phyloP scores from a whole-genome alignment of 345 rosid species.

The Alliaria petiolata region DNA sequence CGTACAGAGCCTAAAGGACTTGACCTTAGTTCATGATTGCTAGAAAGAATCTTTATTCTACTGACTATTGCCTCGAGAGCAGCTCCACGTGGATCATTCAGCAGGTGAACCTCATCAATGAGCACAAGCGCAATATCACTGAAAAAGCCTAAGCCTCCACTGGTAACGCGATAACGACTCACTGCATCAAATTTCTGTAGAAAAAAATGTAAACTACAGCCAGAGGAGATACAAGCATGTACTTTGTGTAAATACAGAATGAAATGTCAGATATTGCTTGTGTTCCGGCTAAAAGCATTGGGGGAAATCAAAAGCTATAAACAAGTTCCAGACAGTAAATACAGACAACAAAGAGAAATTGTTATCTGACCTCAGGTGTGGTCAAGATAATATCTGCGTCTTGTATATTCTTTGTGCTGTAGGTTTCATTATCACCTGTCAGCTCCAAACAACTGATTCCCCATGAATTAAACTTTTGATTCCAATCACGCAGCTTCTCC shows the following conservation, averaged over 20 bases:
- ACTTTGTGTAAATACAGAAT: background rate
- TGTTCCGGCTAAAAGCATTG: background rate
- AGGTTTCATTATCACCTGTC: conserved; percentile 86
- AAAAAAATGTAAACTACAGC: too few relatives aligned
- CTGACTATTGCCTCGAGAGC: conserved; percentile 93
- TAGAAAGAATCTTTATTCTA: conserved; percentile 86
- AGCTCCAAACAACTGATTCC: conserved; percentile 86
- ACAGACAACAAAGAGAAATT: background rate
- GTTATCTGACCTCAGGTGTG: conserved; percentile 79
- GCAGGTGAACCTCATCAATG: conserved; percentile 93
- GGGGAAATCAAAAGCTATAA: background rate
- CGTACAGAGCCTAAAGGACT: conserved; percentile 76
- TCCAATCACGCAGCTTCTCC: conserved; percentile 95
- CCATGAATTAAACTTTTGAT: conserved; percentile 70
- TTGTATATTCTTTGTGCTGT: conserved; percentile 63
- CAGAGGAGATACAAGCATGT: conserved; percentile 2
- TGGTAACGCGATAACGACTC: conserved; percentile 75
- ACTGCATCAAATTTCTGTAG: conserved; percentile 97
- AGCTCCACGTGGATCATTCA: conserved; percentile 97
- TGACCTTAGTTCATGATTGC: conserved; percentile 65
- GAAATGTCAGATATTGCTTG: background rate
- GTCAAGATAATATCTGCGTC: conserved; percentile 93
- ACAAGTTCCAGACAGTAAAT: background rate
- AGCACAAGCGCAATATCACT: conserved; percentile 86
- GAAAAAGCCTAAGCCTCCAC: conserved; percentile 94